Evolutionary conservation across 495 filamentous ascomycete genomes (phyloP).

Genomic region (Xylaria grammica): DNA sequence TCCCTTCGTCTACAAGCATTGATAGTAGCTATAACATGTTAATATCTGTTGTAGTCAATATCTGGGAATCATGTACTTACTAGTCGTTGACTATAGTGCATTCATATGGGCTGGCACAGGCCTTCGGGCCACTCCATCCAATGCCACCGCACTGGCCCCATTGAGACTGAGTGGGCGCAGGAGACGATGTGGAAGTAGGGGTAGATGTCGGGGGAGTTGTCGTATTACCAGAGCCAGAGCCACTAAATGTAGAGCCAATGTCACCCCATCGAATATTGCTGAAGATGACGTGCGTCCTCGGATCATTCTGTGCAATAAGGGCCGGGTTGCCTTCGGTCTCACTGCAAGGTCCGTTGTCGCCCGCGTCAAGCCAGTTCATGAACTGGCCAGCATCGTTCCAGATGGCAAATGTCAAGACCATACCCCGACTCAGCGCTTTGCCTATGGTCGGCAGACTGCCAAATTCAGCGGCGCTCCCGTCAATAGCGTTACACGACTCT

Average conservation of each 20-base stretch:
- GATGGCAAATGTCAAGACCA: conserved; percentile 70
- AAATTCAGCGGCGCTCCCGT: conserved; percentile 60
- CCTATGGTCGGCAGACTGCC: conserved; percentile 64
- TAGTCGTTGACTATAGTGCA: conserved; percentile 39
- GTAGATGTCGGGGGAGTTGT: not conserved
- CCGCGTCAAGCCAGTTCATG: conserved; percentile 74
- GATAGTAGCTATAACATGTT: conserved; percentile 7
- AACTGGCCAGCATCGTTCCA: conserved; percentile 69
- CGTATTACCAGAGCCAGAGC: not conserved
- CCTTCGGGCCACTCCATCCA: conserved; percentile 47
- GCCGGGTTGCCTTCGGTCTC: conserved; percentile 58
- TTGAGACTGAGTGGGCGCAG: not conserved
- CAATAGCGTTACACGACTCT: conserved; percentile 61
- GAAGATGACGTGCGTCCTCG: conserved; percentile 63
- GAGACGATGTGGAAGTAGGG: not conserved
- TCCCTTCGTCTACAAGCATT: not conserved
- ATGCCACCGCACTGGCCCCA: conserved; percentile 55
- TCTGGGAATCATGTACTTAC: conserved; percentile 23
- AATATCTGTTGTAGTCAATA: not conserved
- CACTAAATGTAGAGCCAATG: conserved; percentile 53
- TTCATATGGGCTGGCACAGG: conserved; percentile 39
- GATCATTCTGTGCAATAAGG: conserved; percentile 52
- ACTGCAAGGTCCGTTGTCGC: conserved; percentile 66
- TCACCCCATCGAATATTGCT: conserved; percentile 73
- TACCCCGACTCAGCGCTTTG: conserved; percentile 54